A percentile compares a stretch with the other conserved stretches of the same genome.
phyloP scores from a whole-genome alignment of 495 filamentous ascomycete genomes.

The Penicillium taxi region DNA sequence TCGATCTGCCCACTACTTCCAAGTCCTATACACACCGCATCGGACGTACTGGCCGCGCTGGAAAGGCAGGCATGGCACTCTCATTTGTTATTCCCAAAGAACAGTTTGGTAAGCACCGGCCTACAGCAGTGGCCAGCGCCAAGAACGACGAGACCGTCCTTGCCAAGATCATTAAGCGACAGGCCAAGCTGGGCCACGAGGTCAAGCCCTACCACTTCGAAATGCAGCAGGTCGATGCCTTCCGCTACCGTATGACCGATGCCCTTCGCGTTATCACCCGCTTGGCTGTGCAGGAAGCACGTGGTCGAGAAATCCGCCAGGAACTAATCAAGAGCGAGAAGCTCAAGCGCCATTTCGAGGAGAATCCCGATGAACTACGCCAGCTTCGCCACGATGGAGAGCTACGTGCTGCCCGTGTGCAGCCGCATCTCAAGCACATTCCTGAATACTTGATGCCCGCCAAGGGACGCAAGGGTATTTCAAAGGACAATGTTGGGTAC shows the following conservation, averaged over 20 bases:
- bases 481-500: slow-evolving; percentile 55
- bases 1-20: slow-evolving; percentile 82
- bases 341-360: slow-evolving; percentile 89
- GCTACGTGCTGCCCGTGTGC: slow-evolving; percentile 65
- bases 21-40: slow-evolving; percentile 94
- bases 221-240: slow-evolving; percentile 84
- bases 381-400: slow-evolving; percentile 89
- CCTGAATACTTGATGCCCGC: slow-evolving; percentile 87
- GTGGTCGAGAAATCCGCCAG: slow-evolving; percentile 75
- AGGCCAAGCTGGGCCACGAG: slow-evolving; percentile 65
- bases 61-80: slow-evolving; percentile 86
- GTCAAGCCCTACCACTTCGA: slow-evolving; percentile 88
- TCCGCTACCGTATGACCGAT: slow-evolving; percentile 91
- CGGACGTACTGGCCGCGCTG: slow-evolving; percentile 85
- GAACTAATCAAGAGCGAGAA: slow-evolving; percentile 91
- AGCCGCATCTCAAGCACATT: slow-evolving; percentile 89
- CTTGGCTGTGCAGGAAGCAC: slow-evolving; percentile 80
- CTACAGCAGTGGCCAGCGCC: slow-evolving; percentile 62
- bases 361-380: slow-evolving; percentile 82
- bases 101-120: slow-evolving; percentile 76
- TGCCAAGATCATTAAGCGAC: slow-evolving; percentile 60
- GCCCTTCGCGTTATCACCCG: slow-evolving; percentile 74
- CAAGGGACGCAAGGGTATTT: slow-evolving; percentile 62
- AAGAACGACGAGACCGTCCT: slow-evolving; percentile 81
- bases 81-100: slow-evolving; percentile 82